Evolutionary conservation across 2,329 filamentous ascomycete species (phyloP).

Genomic region (Pseudopyricularia javanii): DNA sequence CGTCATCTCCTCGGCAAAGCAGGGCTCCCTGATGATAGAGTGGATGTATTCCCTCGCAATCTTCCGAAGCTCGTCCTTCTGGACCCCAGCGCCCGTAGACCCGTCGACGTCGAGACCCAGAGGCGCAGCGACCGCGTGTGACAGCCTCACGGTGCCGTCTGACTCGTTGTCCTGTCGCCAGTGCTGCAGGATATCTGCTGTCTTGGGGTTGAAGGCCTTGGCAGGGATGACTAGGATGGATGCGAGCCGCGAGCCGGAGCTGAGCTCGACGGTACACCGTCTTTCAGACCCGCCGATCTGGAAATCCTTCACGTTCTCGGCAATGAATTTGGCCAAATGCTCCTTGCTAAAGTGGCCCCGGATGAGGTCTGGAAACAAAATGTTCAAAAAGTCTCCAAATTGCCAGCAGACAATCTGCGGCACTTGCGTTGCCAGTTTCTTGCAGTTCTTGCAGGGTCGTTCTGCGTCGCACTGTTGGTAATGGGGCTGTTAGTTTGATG

Average conservation of each 20-base stretch:
- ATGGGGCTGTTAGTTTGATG: too few relatives aligned
- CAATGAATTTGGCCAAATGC: constrained; percentile 32
- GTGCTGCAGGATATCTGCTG: constrained; percentile 34
- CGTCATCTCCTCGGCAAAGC: constrained; percentile 37
- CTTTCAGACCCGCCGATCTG: constrained; percentile 25
- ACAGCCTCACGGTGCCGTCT: constrained; percentile 24
- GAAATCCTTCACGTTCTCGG: constrained; percentile 35
- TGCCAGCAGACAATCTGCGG: constrained; percentile 47
- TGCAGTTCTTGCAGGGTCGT: constrained; percentile 44
- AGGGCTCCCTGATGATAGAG: constrained; percentile 32
- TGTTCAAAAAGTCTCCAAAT: constrained; percentile 39
- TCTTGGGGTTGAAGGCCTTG: constrained; percentile 38
- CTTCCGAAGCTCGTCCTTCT: constrained; percentile 32
- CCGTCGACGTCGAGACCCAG: constrained; percentile 36
- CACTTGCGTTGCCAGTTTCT: constrained; percentile 33
- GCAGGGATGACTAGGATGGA: constrained; percentile 33
- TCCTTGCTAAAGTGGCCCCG: constrained; percentile 37
- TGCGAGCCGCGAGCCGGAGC: constrained; percentile 30
- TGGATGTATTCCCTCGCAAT: constrained; percentile 35
- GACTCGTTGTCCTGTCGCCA: constrained; percentile 30
- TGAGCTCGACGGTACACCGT: constrained; percentile 32
- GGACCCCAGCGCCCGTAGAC: constrained; percentile 17
- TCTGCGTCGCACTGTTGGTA: constrained; percentile 31
- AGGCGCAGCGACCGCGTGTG: constrained; percentile 29
- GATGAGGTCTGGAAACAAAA: constrained; percentile 40